Base-by-base conservation (phyloP, 2,329 filamentous ascomycete species). In the Corynespora cassiicola region DNA sequence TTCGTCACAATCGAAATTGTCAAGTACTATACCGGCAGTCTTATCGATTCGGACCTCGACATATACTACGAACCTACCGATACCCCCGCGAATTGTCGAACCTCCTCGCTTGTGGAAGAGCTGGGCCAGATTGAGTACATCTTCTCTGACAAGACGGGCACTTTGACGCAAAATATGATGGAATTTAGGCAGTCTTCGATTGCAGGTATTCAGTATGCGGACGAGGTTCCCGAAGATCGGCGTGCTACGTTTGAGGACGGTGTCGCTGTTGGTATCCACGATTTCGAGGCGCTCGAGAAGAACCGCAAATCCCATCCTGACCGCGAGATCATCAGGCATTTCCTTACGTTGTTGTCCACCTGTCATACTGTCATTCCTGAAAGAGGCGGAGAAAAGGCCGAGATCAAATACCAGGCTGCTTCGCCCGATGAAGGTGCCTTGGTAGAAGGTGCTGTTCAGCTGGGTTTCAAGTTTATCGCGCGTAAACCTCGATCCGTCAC, bases 341-440 rank as follows among this genome's bases (percentile, higher is more conserved):
- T 99, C 68, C 76, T 97, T 32, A 80, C 88, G 2, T 78, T 99
- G 11, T 78, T 99, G 19, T 79, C 92, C 6, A 95, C 88, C 6
- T 99, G 94, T 57, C 94, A 99, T 68, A 99, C 94, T 0, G 94
- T 99, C 52, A 99, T 99, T 60, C 95, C 94, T 0, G 94, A 99
- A 71, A 78, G 85, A 57, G 84, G 84, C 32, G 87, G 90, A 27
- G 86, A 90, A 54, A 87, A 88, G 43, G 87, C 84, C 12, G 79
- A 84, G 23, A 96, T 99, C 76, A 97, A 95, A 70, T 99, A 99
- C 57, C 95, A 99, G 72, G 94, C 94, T 16, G 92, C 95, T 2
- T 99, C 94, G 16, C 94, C 94, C 1, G 94, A 99, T 54, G 94
- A 99, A 68, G 94, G 92, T 39, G 94, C 94, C n/a, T 75, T 99